Evolutionary conservation across 2,329 filamentous ascomycete species (phyloP).

Genomic region (Pleurostoma richardsiae): DNA sequence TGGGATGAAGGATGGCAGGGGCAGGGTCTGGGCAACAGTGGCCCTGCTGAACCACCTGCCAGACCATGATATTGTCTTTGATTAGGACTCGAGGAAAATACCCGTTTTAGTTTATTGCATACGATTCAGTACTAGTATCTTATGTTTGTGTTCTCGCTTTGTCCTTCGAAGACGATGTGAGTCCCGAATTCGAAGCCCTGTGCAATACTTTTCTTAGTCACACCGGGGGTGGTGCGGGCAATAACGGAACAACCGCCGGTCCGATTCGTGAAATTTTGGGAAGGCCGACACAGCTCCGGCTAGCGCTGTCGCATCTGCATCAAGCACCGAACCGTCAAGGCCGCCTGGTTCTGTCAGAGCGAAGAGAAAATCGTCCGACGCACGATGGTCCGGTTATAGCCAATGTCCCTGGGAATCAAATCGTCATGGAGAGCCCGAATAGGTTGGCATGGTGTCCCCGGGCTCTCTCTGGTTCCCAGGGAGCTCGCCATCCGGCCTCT

Average conservation of each 20-base stretch:
- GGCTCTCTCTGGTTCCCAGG: slow-evolving; percentile 18
- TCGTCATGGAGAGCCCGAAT: slow-evolving; percentile 35
- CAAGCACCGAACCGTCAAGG: no score
- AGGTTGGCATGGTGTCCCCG: slow-evolving; percentile 9
- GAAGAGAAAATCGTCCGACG: not conserved
- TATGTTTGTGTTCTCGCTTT: no score
- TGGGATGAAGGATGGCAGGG: slow-evolving; percentile 45
- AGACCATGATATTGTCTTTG: not conserved
- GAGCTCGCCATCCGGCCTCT: slow-evolving; percentile 4
- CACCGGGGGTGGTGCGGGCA: no score
- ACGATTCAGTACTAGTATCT: no score
- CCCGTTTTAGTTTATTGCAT: not conserved
- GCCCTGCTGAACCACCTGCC: slow-evolving; percentile 29
- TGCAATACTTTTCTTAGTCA: no score
- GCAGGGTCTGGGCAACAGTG: slow-evolving; percentile 48
- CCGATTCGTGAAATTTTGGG: no score
- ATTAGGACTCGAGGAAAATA: not conserved
- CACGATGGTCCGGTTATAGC: slow-evolving; percentile 32
- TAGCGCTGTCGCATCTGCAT: no score
- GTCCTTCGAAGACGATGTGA: no score
- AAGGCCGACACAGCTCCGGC: no score
- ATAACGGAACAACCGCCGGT: no score
- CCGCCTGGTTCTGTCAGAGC: no score
- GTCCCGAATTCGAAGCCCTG: no score
- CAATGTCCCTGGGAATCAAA: slow-evolving; percentile 41